phyloP scores from a whole-genome alignment of 1,284 basidiomycete genomes.

The Ceratobasidium sp. region DNA sequence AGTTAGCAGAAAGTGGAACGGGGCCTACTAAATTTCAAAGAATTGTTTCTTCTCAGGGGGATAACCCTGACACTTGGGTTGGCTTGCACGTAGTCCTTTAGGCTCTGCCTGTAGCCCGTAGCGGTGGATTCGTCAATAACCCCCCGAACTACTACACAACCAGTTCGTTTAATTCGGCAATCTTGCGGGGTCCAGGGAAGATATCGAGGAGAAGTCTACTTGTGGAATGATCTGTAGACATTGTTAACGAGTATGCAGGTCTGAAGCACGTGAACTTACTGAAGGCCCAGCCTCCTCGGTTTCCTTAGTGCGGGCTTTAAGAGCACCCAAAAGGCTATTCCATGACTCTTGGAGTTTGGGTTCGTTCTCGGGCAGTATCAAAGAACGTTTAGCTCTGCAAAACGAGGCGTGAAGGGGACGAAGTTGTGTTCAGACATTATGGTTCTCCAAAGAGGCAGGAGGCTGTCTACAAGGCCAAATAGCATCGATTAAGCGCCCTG shows the following conservation, averaged over 20 bases:
- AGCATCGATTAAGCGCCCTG: not conserved
- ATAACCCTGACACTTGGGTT: conserved; percentile 63
- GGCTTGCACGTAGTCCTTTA: conserved; percentile 63
- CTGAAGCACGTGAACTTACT: conserved; percentile 1
- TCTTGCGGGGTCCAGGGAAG: conserved; percentile 55
- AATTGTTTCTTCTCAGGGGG: conserved; percentile 66
- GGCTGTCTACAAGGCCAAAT: not conserved
- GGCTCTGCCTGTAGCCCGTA: conserved; percentile 60
- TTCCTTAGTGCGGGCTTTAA: conserved; percentile 23
- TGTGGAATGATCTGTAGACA: conserved; percentile 62
- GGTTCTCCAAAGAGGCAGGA: not conserved
- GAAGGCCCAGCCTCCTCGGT: conserved; percentile 17
- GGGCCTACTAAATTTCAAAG: conserved; percentile 69
- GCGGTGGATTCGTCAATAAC: conserved; percentile 66
- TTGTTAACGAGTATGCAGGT: not conserved
- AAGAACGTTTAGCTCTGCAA: conserved; percentile 25
- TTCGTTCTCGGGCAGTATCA: conserved; percentile 21
- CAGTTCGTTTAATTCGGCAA: conserved; percentile 63
- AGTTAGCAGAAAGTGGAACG: not conserved
- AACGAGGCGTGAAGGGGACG: conserved; percentile 32
- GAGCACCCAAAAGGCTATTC: conserved; percentile 12
- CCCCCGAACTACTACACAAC: conserved; percentile 67
- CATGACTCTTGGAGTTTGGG: conserved; percentile 20
- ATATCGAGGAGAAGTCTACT: conserved; percentile 63
- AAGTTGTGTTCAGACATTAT: conserved; percentile 12